Conservation (phyloP, 2,329 filamentous ascomycete genomes). For the Fonsecaea pedrosoi region DNA sequence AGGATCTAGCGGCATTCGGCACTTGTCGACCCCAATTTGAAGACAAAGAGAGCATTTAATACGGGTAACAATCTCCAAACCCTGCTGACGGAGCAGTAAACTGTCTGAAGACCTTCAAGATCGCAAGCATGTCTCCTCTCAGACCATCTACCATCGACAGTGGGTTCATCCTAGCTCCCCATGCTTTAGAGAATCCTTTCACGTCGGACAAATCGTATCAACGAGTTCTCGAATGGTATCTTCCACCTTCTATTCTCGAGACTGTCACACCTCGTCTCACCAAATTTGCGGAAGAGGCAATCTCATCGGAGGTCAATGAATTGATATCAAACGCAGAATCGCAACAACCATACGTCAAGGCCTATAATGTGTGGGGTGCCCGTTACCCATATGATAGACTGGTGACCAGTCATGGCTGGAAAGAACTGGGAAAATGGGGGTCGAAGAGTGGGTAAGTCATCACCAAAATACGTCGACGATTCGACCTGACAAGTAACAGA, state of each 20-base stretch:
- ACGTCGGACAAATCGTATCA: constrained; percentile 37
- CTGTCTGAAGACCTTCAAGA: background rate
- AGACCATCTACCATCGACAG: constrained; percentile 34
- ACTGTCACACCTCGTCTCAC: constrained; percentile 51
- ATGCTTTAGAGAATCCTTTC: constrained; percentile 37
- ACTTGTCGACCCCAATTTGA: too few relatives aligned
- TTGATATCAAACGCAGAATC: constrained; percentile 41
- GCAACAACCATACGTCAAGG: constrained; percentile 41
- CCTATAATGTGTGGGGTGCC: constrained; percentile 41
- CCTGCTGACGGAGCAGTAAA: background rate
- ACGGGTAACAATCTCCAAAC: background rate
- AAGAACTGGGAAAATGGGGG: constrained; percentile 46
- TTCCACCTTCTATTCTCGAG: constrained; percentile 60
- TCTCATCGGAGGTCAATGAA: constrained; percentile 42
- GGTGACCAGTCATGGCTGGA: constrained; percentile 43
- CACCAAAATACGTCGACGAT: background rate
- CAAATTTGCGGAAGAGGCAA: constrained; percentile 44
- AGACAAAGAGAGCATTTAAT: background rate
- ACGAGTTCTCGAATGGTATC: constrained; percentile 38
- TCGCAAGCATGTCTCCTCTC: constrained; percentile 12
- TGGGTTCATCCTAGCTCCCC: constrained; percentile 37
- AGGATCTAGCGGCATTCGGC: background rate
- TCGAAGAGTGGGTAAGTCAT: constrained; percentile 41
- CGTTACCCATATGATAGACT: constrained; percentile 38
- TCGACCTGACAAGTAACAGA: constrained; percentile 11